Evolutionary conservation across 139 green algal genomes (phyloP), one percentile per base, ranked within the genome.

Genomic region (Chlorella sp.): DNA sequence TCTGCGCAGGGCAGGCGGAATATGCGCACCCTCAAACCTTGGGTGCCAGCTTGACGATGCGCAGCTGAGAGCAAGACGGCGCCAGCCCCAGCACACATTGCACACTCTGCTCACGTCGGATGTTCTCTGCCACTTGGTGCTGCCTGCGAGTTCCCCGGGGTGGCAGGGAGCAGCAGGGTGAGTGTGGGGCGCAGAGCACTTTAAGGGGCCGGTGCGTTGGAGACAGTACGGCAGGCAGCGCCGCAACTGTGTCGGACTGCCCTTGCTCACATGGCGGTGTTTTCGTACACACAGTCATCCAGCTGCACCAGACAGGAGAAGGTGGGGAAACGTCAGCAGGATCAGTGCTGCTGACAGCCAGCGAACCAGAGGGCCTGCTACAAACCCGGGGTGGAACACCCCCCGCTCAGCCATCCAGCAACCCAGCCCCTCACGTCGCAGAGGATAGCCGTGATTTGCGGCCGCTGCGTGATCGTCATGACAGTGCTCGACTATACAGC

Each of bases 261-360:
- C 51, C 51, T 26, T 16, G 24, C 51, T 60, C 51, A 60, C 75
- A 95, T 87, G 44, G 80, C 64, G 3, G 69, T 32, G 32, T 82
- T 74, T 3, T 85, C 60, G 41, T 95, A 95, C 6, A 94, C 76
- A 14, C 81, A 90, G 70, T 95, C 92, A 44, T 95, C 93, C 58
- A 83, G 77, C 28, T 68, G 28, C 60, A n/a, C n/a, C n/a, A n/a
- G n/a, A n/a, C n/a, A 34, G 5, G 3, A 94, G 76, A 11, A 60
- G 51, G 51, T 20, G 51, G 51, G 14, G 2, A 60, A 24, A 24
- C 2, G 51, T 2, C 51, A 60, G 51, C 22, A 60, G 51, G 51
- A n/a, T 60, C 51, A 60, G 51, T 60, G 51, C 51, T 16, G n/a
- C n/a, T n/a, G n/a, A n/a, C n/a, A n/a, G n/a, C n/a, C n/a, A n/a